Base-by-base conservation (phyloP, 1,139 yeast species). In the Saccharomyces hybrid region DNA sequence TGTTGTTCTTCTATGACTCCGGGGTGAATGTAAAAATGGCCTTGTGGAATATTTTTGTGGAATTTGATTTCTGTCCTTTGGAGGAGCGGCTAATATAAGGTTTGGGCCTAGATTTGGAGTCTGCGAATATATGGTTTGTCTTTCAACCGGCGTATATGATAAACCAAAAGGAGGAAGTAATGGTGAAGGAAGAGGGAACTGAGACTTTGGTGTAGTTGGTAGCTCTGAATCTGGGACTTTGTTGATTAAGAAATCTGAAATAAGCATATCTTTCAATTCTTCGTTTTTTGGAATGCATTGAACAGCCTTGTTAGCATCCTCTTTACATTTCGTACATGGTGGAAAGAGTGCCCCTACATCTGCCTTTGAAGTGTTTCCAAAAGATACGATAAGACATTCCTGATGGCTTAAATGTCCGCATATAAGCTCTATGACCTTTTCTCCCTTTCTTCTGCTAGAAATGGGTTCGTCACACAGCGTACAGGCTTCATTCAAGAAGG, bases 321-420 rank as follows among this genome's bases (percentile, higher is more conserved):
- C 42, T 4, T 53, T 48, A 51, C 70, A 68, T 44, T 59, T 59
- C 4, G 27, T 55, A 56, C 72, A 68, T 3, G 50, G 38, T 1
- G 71, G 71, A 52, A 67, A 65, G 38, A 63, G 49, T 4, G 62
- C 56, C 46, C 61, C 56, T 26, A 66, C 48, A 44, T 63, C 62
- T 7, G 51, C 49, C 4, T 51, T 44, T n/a, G 55, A 47, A 16
- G 56, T 46, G 25, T 51, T 56, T 3, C 57, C 67, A 41, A 66
- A 56, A 2, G 66, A 62, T 1, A 67, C 58, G 34, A 61, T 46
- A 4, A 69, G 54, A 53, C 73, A 69, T 31, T 67, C 69, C 49
- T 67, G 67, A 50, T 69, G 73, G 30, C 63, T 59, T 5, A 66
- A 50, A 57, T 69, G 73, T 5, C 63, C 62, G 56, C 73, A 69